Evolutionary conservation across 2,329 filamentous ascomycete genomes (phyloP).

Genomic region (Lomentospora prolificans): DNA sequence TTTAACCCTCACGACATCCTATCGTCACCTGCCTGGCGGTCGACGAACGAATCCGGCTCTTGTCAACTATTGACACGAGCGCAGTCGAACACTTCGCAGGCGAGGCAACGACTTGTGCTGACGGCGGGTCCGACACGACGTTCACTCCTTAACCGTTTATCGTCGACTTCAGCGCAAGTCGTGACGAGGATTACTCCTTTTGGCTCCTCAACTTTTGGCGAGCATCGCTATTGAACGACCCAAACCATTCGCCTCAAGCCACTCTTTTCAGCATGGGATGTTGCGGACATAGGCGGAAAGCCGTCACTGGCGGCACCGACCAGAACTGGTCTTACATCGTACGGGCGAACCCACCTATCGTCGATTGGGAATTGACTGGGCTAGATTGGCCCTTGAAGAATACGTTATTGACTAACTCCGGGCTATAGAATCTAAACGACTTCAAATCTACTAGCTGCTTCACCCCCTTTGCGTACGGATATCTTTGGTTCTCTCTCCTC

Average conservation of each 20-base stretch:
- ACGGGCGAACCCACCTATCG: slow-evolving; percentile 12
- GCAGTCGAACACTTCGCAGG: slow-evolving; percentile 38
- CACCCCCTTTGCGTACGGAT: slow-evolving; percentile 69
- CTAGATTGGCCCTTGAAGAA: neutral
- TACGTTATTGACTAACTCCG: neutral
- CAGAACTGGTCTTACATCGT: slow-evolving; percentile 95
- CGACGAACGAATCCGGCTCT: slow-evolving; percentile 6
- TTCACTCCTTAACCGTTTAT: slow-evolving; percentile 9
- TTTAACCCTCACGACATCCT: neutral
- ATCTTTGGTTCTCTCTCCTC: slow-evolving; percentile 71
- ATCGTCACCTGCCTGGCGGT: neutral
- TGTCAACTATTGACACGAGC: slow-evolving; percentile 15
- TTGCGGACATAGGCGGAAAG: slow-evolving; percentile 50
- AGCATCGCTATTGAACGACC: no score
- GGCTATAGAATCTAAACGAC: slow-evolving; percentile 44
- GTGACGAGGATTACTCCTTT: neutral
- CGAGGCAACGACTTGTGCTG: slow-evolving; percentile 35
- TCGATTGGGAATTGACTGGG: neutral
- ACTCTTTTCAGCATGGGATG: slow-evolving; percentile 49
- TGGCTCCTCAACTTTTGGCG: no score
- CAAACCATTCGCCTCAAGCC: no score
- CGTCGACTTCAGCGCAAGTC: neutral
- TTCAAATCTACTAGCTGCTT: slow-evolving; percentile 78
- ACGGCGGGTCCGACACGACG: slow-evolving; percentile 27
- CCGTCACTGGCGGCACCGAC: slow-evolving; percentile 61